Percentiles rank a stretch among this genome's conserved stretches.
Evolutionary conservation across 2,329 filamentous ascomycete species (phyloP).

Genomic region (Chaetomium olivaceum): DNA sequence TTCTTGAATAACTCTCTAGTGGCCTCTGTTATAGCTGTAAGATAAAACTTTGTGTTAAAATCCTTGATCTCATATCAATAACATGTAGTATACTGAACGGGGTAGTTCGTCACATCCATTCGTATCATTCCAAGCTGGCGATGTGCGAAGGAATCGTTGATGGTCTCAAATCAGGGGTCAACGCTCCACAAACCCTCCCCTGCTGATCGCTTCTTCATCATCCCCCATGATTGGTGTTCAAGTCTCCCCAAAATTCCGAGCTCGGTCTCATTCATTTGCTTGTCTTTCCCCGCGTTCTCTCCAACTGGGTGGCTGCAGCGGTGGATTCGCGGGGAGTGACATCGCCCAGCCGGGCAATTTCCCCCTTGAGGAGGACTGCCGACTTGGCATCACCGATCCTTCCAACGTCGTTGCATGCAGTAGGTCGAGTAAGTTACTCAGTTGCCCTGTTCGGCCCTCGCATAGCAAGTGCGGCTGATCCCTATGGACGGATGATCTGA

Average conservation of each 20-base stretch:
- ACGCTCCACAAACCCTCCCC: neutral
- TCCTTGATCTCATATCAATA: too few relatives aligned
- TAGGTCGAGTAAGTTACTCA: neutral
- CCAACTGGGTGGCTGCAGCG: neutral
- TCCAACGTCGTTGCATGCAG: neutral
- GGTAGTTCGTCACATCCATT: too few relatives aligned
- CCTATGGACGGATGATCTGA: neutral
- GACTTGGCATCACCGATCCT: conserved; percentile 16
- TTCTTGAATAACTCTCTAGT: too few relatives aligned
- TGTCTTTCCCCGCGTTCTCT: conserved; percentile 16
- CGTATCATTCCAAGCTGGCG: neutral
- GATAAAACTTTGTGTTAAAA: too few relatives aligned
- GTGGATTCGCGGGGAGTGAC: conserved; percentile 22
- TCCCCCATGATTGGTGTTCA: conserved; percentile 1
- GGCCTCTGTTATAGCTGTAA: too few relatives aligned
- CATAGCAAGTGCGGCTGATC: neutral
- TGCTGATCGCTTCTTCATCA: neutral
- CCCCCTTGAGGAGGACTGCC: conserved; percentile 15
- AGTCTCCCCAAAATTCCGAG: neutral
- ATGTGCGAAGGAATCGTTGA: too few relatives aligned
- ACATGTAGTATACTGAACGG: too few relatives aligned
- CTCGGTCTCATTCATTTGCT: neutral
- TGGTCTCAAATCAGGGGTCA: neutral
- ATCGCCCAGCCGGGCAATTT: conserved; percentile 17
- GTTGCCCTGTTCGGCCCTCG: neutral